Evolutionary conservation across 495 filamentous ascomycete genomes (phyloP).

Genomic region (Podospora pseudopauciseta): DNA sequence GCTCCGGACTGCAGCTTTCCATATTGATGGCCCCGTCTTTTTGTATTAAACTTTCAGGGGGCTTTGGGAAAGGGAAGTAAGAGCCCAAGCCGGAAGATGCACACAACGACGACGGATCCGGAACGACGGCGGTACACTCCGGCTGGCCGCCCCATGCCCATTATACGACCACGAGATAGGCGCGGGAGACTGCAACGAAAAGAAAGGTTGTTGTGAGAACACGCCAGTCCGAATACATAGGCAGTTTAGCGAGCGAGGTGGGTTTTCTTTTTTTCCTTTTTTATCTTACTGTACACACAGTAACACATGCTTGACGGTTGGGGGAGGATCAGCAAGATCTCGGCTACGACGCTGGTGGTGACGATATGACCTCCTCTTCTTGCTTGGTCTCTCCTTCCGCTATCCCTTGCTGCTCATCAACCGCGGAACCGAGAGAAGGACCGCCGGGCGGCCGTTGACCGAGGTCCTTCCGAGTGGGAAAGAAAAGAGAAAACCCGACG

Average conservation of each 20-base stretch:
- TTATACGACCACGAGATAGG: background rate
- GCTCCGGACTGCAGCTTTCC: background rate
- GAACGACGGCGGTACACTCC: slow-evolving; percentile 1
- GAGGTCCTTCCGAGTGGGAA: slow-evolving; percentile 1
- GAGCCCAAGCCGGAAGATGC: background rate
- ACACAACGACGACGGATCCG: background rate
- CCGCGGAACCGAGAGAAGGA: background rate
- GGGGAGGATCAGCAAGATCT: slow-evolving; percentile 3
- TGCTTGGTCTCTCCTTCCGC: background rate
- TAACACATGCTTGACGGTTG: background rate
- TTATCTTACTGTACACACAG: background rate
- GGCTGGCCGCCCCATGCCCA: background rate
- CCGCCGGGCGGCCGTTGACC: background rate
- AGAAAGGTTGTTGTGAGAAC: background rate
- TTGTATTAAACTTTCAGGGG: background rate
- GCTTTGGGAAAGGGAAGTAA: background rate
- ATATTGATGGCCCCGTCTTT: slow-evolving; percentile 1
- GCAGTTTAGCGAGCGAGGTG: background rate
- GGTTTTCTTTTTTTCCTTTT: background rate
- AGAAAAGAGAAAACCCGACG: background rate
- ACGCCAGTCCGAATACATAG: background rate
- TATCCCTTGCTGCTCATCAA: background rate
- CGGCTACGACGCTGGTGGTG: slow-evolving; percentile 1
- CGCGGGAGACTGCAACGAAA: background rate
- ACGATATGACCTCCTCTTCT: background rate